phyloP scores from a whole-genome alignment of 495 filamentous ascomycete species.

The Penicillium cosmopolitanum region DNA sequence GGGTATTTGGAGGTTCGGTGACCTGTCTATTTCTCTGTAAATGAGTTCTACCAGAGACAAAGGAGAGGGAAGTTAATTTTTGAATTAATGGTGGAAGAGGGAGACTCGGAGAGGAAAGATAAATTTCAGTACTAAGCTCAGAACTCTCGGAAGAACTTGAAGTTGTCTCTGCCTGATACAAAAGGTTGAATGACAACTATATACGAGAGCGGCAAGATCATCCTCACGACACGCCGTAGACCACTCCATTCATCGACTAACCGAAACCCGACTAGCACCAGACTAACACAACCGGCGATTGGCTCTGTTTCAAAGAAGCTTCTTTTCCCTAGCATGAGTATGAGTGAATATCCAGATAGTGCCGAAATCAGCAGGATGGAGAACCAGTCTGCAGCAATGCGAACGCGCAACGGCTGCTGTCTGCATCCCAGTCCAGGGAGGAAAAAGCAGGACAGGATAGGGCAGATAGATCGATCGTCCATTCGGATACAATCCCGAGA shows the following conservation, averaged over 20 bases:
- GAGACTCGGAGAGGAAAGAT: not conserved
- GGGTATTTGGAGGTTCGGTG: slow-evolving; percentile 7
- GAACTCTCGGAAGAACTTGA: not conserved
- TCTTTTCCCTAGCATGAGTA: slow-evolving; percentile 25
- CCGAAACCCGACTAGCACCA: slow-evolving; percentile 16
- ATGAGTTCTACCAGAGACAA: slow-evolving; percentile 20
- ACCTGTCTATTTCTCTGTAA: slow-evolving; percentile 17
- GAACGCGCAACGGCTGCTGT: slow-evolving; percentile 24
- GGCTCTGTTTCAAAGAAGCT: slow-evolving; percentile 32
- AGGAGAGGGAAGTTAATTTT: not conserved
- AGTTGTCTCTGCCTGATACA: too few relatives aligned
- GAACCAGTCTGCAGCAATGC: slow-evolving; percentile 25
- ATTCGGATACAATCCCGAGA: not conserved
- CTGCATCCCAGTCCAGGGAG: slow-evolving; percentile 9
- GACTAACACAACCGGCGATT: slow-evolving; percentile 16
- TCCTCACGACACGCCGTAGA: not conserved
- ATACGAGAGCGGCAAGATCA: too few relatives aligned
- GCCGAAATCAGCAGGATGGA: slow-evolving; percentile 29
- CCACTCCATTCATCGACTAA: not conserved
- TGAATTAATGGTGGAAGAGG: not conserved
- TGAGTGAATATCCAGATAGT: slow-evolving; percentile 29
- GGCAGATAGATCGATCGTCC: not conserved
- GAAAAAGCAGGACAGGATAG: too few relatives aligned
- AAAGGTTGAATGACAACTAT: too few relatives aligned
- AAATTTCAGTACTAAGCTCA: not conserved